A percentile compares a stretch with the other conserved stretches of the same genome.
These are phyloP conservation scores for Mycena metata DNA, from an alignment of 768 basidiomycete genomes.

Conservation along the genomic window DNA sequence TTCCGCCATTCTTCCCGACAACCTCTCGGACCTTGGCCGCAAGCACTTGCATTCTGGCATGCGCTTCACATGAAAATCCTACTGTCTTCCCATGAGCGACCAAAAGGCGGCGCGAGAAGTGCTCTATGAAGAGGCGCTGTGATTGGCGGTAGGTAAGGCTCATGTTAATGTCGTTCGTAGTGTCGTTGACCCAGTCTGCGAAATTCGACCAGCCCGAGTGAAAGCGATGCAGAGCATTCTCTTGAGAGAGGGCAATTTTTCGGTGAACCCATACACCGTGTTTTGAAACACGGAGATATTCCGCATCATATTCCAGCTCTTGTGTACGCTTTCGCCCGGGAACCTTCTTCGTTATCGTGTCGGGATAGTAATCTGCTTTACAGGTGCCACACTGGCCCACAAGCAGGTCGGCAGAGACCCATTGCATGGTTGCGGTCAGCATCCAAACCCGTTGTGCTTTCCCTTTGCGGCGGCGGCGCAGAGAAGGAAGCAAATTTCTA, in stretches of 20 bases:
- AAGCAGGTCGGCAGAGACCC: slow-evolving; percentile 20
- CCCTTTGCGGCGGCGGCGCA: slow-evolving; percentile 1
- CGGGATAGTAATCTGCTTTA: slow-evolving; percentile 40
- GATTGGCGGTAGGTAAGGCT: slow-evolving; percentile 43
- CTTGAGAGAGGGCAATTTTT: slow-evolving; percentile 42
- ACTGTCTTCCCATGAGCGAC: slow-evolving; percentile 40
- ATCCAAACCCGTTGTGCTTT: slow-evolving; percentile 18
- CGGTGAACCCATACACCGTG: slow-evolving; percentile 44
- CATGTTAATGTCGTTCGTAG: slow-evolving; percentile 5
- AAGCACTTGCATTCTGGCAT: slow-evolving; percentile 31
- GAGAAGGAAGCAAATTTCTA: slow-evolving; percentile 6
- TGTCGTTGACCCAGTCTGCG: slow-evolving; percentile 45
- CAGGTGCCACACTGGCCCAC: slow-evolving; percentile 36
- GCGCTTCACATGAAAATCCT: slow-evolving; percentile 31
- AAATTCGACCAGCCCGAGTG: slow-evolving; percentile 49
- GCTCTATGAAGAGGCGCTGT: slow-evolving; percentile 33
- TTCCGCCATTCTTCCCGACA: slow-evolving; percentile 40
- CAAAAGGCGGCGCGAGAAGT: slow-evolving; percentile 39
- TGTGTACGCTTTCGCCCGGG: slow-evolving; percentile 11
- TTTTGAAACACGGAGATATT: slow-evolving; percentile 45
- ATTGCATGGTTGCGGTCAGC: slow-evolving; percentile 12
- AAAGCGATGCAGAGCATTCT: slow-evolving; percentile 41
- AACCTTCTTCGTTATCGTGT: slow-evolving; percentile 33
- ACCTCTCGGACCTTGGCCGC: slow-evolving; percentile 23
- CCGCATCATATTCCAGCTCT: slow-evolving; percentile 34